Base-by-base conservation (phyloP, 768 basidiomycete species). In the Exsudoporus frostii region DNA sequence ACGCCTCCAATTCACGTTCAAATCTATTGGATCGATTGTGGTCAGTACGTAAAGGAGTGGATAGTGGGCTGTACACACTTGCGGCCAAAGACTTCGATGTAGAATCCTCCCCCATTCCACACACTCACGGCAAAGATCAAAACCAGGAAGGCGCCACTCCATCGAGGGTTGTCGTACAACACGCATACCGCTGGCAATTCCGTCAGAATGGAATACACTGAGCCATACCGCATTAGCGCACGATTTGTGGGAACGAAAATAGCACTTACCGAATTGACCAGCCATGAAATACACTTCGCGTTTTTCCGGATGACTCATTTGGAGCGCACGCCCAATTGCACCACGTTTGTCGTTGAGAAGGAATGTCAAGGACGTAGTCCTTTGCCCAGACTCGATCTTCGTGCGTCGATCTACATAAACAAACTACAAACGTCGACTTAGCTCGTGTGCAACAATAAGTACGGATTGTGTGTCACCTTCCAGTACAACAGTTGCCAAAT, bases 21-120 rank as follows among this genome's bases (percentile, higher is more conserved):
- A 97, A 97, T 68, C 93, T 95, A 60, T 1, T 13, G 44, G 25
- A 48, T 36, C 39, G 50, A 48, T 54, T 20, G 27, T 20, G 49
- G 43, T 62, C 33, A 58, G 50, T 24, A 17, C 42, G 51, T 5
- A 32, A 42, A 48, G 10, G 25, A 19, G 27, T 10, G n/a, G 4
- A 25, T 10, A 32, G 22, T 15, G 24, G 55, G 53, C 53, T 54
- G 45, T 24, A 81, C 91, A 60, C 57, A 95, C 94, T 97, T 96
- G 73, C 94, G 84, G 27, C 94, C 94, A 65, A 96, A 97, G 19
- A 97, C 94, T 68, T 97, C 94, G 49, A 97, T 94, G 68, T 97
- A 97, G 76, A 86, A 97, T 2, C 90, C 91, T 22, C 90, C 93
- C 10, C 95, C 95, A 65, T 98, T 98, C 94, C 94, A 98, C 0